phyloP scores from a whole-genome alignment of 345 rosid genomes.

The Eucalyptus globulus region DNA sequence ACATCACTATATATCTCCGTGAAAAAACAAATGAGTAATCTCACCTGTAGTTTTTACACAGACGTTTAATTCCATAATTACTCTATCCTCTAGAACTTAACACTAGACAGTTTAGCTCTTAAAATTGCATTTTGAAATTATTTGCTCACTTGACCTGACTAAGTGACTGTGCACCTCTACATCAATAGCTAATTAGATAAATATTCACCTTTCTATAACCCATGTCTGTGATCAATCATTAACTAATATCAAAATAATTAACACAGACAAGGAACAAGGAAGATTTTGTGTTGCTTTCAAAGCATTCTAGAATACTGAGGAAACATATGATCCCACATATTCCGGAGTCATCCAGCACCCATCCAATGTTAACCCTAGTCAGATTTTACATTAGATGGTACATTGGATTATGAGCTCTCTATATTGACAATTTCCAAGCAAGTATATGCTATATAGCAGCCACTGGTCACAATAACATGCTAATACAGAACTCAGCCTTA shows the following conservation, averaged over 20 bases:
- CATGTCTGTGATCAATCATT: background rate
- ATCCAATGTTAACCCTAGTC: background rate
- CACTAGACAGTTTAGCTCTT: background rate
- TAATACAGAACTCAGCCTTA: background rate
- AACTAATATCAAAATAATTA: background rate
- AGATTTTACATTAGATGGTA: background rate
- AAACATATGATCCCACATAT: background rate
- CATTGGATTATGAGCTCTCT: background rate
- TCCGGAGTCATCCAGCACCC: background rate
- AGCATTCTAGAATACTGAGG: background rate
- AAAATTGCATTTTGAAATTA: background rate
- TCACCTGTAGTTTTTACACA: background rate
- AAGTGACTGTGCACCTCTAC: background rate
- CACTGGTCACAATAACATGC: background rate
- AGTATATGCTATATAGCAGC: background rate
- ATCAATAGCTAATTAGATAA: background rate
- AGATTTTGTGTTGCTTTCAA: background rate
- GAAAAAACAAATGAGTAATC: background rate
- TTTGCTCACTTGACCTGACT: background rate
- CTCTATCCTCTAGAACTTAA: background rate
- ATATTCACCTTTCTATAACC: background rate
- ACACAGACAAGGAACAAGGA: background rate
- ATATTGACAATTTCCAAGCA: background rate
- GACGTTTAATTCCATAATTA: background rate
- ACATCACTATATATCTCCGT: background rate